These are phyloP conservation scores for Luffa acutangula DNA, from an alignment of 306 rosid species.

Conservation along the genomic window DNA sequence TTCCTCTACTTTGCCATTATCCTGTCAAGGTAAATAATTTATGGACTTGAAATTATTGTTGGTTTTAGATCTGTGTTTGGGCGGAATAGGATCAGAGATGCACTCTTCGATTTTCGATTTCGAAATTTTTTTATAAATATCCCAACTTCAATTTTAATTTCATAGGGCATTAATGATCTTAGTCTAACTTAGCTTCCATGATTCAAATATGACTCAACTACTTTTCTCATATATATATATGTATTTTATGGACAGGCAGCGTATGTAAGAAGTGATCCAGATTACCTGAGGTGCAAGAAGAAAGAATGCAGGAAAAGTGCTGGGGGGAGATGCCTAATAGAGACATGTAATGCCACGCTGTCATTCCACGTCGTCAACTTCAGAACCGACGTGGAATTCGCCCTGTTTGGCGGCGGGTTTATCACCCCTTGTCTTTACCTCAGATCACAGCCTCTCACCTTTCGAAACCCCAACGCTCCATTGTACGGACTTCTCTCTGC, in stretches of 20 bases:
- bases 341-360: constrained; percentile 52
- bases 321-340: constrained; percentile 21
- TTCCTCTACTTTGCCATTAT: constrained; percentile 90
- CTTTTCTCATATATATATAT: not conserved
- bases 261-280: constrained; percentile 43
- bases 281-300: constrained; percentile 53
- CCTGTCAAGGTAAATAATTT: constrained; percentile 65
- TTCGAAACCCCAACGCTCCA: constrained; percentile 58
- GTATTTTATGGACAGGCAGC: constrained; percentile 29
- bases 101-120: no score
- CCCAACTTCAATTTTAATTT: not conserved
- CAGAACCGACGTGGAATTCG: constrained; percentile 70
- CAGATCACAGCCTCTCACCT: constrained; percentile 33
- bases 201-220: not conserved
- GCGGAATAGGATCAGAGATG: no score
- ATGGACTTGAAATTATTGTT: no score
- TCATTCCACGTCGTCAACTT: constrained; percentile 75
- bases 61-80: no score
- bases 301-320: constrained; percentile 28
- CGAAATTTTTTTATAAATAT: no score
- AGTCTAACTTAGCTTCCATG: not conserved
- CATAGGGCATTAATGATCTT: no score
- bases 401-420: constrained; percentile 61
- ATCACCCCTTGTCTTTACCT: constrained; percentile 38
- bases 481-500: constrained; percentile 62